Evolutionary conservation across 2,329 filamentous ascomycete species (phyloP).

Genomic region (Aspergillus proliferans): DNA sequence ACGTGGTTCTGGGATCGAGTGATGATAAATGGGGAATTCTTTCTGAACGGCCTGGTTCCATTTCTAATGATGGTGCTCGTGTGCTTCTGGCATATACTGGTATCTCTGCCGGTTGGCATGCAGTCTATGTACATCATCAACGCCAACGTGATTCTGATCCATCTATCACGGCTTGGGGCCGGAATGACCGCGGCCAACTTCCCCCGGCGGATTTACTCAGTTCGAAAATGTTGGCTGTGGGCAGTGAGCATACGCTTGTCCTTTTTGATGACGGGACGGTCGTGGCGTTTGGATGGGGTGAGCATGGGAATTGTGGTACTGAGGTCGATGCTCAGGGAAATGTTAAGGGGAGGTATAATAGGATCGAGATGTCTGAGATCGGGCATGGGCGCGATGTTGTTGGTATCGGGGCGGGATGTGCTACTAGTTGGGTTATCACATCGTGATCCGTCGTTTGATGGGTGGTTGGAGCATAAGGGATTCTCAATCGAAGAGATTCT

Average conservation of each 20-base stretch:
- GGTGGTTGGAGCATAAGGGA: background rate
- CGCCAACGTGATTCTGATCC: conserved; percentile 38
- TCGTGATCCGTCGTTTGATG: conserved; percentile 11
- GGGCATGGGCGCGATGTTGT: conserved; percentile 49
- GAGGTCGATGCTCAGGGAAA: conserved; percentile 55
- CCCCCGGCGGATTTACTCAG: conserved; percentile 56
- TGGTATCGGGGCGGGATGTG: conserved; percentile 75
- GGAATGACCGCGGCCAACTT: conserved; percentile 78
- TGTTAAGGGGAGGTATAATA: conserved; percentile 63
- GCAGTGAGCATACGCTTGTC: conserved; percentile 84
- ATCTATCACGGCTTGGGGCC: conserved; percentile 66
- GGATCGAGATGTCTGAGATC: conserved; percentile 59
- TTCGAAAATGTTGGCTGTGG: conserved; percentile 63
- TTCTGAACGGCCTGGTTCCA: conserved; percentile 47
- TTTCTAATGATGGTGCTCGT: conserved; percentile 25
- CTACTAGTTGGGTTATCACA: conserved; percentile 69
- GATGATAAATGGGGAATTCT: conserved; percentile 61
- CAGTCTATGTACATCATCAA: conserved; percentile 62
- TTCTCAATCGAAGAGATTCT: conserved; percentile 27
- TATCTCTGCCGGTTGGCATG: conserved; percentile 75
- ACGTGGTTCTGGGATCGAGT: conserved; percentile 62
- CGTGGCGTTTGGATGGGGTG: conserved; percentile 90
- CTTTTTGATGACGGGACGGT: conserved; percentile 61
- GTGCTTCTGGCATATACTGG: conserved; percentile 48
- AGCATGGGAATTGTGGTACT: conserved; percentile 91